Conservation (phyloP, 371 early-diverging fungal genomes). For the Umbelopsis sp. region DNA sequence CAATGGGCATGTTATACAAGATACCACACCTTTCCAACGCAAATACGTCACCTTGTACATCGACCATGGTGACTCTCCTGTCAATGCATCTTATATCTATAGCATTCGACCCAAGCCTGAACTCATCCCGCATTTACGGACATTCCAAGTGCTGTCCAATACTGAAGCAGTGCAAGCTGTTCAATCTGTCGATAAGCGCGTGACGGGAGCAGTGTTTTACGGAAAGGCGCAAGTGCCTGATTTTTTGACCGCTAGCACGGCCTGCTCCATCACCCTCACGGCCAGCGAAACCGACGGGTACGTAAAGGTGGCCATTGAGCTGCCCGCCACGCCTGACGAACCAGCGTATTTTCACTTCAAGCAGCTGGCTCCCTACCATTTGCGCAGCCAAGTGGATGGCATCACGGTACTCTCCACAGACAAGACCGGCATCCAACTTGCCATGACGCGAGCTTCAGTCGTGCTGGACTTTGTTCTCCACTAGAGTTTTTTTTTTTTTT, state of each 20-base stretch:
- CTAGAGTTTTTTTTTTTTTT: too few species aligned
- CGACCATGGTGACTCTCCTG: not conserved
- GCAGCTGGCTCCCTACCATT: not conserved
- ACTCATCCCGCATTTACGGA: not conserved
- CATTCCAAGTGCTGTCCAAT: not conserved
- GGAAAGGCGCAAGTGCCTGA: not conserved
- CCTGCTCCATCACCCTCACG: not conserved
- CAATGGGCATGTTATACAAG: constrained; percentile 9
- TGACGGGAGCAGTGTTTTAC: not conserved
- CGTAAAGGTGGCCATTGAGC: not conserved
- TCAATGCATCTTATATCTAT: constrained; percentile 3
- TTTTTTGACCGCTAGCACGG: not conserved
- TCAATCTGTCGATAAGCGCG: not conserved
- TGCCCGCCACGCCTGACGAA: not conserved
- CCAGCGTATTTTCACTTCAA: not conserved
- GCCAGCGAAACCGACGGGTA: not conserved
- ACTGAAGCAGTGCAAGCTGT: not conserved
- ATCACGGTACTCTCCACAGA: not conserved
- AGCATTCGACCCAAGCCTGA: constrained; percentile 11
- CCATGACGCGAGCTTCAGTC: too few species aligned
- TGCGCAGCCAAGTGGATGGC: not conserved
- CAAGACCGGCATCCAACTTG: too few species aligned
- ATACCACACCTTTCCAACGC: not conserved
- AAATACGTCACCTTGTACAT: not conserved
- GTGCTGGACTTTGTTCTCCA: too few species aligned